Evolutionary conservation across 257 asterid genomes (phyloP).

Genomic region (Gentiana macrophylla): DNA sequence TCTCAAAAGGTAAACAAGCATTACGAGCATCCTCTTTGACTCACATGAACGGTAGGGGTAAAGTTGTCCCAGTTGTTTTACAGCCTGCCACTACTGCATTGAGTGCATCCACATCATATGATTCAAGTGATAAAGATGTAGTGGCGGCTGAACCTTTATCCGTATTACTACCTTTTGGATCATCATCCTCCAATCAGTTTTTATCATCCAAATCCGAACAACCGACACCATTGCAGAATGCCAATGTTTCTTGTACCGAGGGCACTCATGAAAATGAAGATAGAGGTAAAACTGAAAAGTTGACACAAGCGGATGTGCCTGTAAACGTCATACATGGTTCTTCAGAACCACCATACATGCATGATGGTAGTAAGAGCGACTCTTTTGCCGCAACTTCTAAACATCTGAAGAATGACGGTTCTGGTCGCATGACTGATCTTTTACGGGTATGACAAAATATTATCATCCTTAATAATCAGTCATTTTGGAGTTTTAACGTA

Average conservation of each 20-base stretch:
- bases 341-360: constrained; percentile 35
- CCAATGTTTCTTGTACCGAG: constrained; percentile 14
- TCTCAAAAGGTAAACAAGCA: constrained; percentile 31
- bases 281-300: constrained; percentile 21
- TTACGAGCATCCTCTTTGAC: constrained; percentile 27
- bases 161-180: constrained; percentile 11
- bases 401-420: constrained; percentile 33
- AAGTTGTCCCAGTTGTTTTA: constrained; percentile 11
- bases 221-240: constrained; percentile 23
- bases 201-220: constrained; percentile 18
- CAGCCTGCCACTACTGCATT: constrained; percentile 8
- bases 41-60: constrained; percentile 43
- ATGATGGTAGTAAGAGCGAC: constrained; percentile 16
- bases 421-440: constrained; percentile 94
- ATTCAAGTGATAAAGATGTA: constrained; percentile 11
- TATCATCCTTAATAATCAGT: no score
- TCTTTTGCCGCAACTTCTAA: constrained; percentile 30
- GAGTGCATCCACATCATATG: constrained; percentile 4
- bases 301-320: constrained; percentile 19
- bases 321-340: constrained; percentile 26
- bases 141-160: constrained; percentile 16
- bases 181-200: constrained; percentile 32
- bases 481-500: no score
- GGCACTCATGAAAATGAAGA: constrained; percentile 16
- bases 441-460: constrained; percentile 40